phyloP scores from a whole-genome alignment of 129 eudicot genomes.

The sunflower (Helianthus annuus) region HanXRQr2.0-SUNRISE NC_035443.2:148722921-148723420 shows the following conservation, averaged over 20 bases:
- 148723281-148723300: too few species aligned
- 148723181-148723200: not conserved
- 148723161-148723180: not conserved
- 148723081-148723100: slow-evolving; percentile 20
- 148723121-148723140: slow-evolving; percentile 28
- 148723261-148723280: not conserved
- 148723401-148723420: too few species aligned
- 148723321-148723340: too few species aligned
- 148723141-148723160: not conserved
- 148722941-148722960: slow-evolving; percentile 34
- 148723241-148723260: not conserved
- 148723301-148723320: too few species aligned
- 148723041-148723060: slow-evolving; percentile 4
- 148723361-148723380: too few species aligned
- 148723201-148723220: not conserved
- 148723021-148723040: slow-evolving; percentile 3
- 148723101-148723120: slow-evolving; percentile 24
- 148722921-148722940: slow-evolving; percentile 38
- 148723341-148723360: too few species aligned
- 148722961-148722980: slow-evolving; percentile 18
- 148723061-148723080: not conserved
- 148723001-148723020: not conserved
- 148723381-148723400: too few species aligned
- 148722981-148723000: slow-evolving; percentile 27
- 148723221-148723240: not conserved